These are phyloP conservation scores for Bolboschoenus planiculmis DNA, from an alignment of 176 grass and related monocot genomes.

Conservation along the genomic window DNA sequence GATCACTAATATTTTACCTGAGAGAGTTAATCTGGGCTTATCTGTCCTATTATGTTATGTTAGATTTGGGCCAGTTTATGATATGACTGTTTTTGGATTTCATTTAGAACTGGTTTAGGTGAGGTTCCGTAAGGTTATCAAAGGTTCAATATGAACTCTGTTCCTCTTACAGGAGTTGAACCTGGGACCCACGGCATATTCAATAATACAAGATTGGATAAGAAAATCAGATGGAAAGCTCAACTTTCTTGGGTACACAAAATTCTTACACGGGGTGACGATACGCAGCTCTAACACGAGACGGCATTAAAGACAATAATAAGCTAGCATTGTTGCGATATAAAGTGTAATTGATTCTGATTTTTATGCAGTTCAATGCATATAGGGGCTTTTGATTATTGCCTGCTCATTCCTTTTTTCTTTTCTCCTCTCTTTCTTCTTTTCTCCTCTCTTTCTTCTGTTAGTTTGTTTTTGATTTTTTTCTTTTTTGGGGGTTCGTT, in stretches of 20 bases:
- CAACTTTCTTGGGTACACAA: slow-evolving; percentile 91
- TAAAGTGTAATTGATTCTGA: slow-evolving; percentile 58
- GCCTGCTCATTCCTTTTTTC: slow-evolving; percentile 9
- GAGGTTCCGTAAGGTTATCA: not conserved
- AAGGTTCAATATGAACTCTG: not conserved
- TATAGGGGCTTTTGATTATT: slow-evolving; percentile 40
- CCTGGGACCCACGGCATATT: slow-evolving; percentile 66
- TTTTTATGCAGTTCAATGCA: slow-evolving; percentile 38
- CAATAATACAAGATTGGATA: slow-evolving; percentile 92
- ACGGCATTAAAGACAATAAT: slow-evolving; percentile 50
- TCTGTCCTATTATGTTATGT: not conserved
- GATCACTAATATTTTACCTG: not conserved
- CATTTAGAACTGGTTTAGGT: not conserved
- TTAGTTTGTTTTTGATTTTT: slow-evolving; percentile 32
- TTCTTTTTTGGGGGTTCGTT: not conserved
- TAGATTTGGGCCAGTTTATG: not conserved
- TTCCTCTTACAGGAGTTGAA: slow-evolving; percentile 60
- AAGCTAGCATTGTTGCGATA: slow-evolving; percentile 7
- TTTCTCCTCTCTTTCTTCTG: slow-evolving; percentile 31
- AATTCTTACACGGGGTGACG: slow-evolving; percentile 98
- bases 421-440: slow-evolving; percentile 23
- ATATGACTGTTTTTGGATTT: not conserved
- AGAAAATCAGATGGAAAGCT: slow-evolving; percentile 91
- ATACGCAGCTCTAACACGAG: slow-evolving; percentile 86
- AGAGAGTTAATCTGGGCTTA: not conserved